phyloP scores from a whole-genome alignment of 805 yeast genomes.

The Candida railenensis region DNA sequence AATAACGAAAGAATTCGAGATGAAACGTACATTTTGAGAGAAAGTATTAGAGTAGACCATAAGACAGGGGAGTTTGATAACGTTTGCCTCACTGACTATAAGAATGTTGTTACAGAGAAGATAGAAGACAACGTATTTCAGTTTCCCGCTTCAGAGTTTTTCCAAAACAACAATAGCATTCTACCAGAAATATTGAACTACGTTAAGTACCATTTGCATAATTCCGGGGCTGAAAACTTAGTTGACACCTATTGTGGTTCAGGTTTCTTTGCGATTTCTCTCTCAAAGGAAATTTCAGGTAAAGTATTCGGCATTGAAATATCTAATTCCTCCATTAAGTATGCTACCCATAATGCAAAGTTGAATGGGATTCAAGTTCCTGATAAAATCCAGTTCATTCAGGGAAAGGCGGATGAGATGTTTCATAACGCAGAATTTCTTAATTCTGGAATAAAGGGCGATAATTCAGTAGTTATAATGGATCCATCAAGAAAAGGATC shows the following conservation, averaged over 20 bases:
- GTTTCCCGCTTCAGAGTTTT: slow-evolving; percentile 38
- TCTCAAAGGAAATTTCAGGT: slow-evolving; percentile 29
- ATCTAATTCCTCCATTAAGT: slow-evolving; percentile 28
- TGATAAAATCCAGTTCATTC: slow-evolving; percentile 28
- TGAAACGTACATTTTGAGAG: slow-evolving; percentile 29
- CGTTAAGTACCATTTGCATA: slow-evolving; percentile 18
- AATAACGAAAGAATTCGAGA: slow-evolving; percentile 4
- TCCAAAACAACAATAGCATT: slow-evolving; percentile 39
- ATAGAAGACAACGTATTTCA: slow-evolving; percentile 36
- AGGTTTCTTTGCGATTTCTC: slow-evolving; percentile 43
- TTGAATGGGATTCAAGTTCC: slow-evolving; percentile 33
- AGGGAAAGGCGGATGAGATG: slow-evolving; percentile 38
- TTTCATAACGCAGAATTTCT: slow-evolving; percentile 26
- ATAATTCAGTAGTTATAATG: slow-evolving; percentile 37
- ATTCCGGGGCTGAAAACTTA: slow-evolving; percentile 20
- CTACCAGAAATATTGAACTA: slow-evolving; percentile 34
- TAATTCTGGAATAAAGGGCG: slow-evolving; percentile 26
- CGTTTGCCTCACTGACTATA: slow-evolving; percentile 25
- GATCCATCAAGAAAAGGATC: slow-evolving; percentile 49
- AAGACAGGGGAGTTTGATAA: slow-evolving; percentile 27
- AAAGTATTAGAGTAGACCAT: slow-evolving; percentile 27
- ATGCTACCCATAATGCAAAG: slow-evolving; percentile 39
- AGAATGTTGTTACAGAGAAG: slow-evolving; percentile 31
- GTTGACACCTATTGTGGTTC: slow-evolving; percentile 48
- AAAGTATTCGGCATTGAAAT: slow-evolving; percentile 44